These are phyloP conservation scores for Wallacemonas rigidus DNA, from an alignment of 208 protist species.

Conservation along the genomic window DNA sequence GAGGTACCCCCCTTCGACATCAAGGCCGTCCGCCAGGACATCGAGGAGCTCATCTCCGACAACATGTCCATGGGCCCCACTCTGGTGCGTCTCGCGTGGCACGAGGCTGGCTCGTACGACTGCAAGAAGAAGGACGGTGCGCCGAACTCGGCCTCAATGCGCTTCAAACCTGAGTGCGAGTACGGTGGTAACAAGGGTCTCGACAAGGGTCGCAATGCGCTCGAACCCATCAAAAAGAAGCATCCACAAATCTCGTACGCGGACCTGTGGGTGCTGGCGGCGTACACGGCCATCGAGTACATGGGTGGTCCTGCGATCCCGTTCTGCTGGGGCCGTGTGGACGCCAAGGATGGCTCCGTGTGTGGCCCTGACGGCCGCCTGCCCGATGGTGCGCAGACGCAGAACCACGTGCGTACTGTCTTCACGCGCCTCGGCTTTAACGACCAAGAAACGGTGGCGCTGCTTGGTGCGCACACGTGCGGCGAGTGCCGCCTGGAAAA, in stretches of 20 bases:
- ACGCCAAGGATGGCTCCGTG: slow-evolving; percentile 67
- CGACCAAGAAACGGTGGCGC: slow-evolving; percentile 93
- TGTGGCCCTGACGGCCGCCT: slow-evolving; percentile 86
- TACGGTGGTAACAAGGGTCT: slow-evolving; percentile 90
- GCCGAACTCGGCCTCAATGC: slow-evolving; percentile 77
- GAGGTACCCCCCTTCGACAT: slow-evolving; percentile 62
- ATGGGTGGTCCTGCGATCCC: slow-evolving; percentile 90
- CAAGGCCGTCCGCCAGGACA: slow-evolving; percentile 43
- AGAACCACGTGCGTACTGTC: slow-evolving; percentile 80
- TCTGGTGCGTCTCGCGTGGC: slow-evolving; percentile 81
- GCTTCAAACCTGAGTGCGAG: slow-evolving; percentile 74
- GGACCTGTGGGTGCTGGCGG: slow-evolving; percentile 92
- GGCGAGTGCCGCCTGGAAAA: slow-evolving; percentile 89
- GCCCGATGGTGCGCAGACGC: slow-evolving; percentile 80
- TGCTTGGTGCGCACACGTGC: slow-evolving; percentile 92
- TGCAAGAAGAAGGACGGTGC: slow-evolving; percentile 60
- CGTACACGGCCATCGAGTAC: slow-evolving; percentile 89
- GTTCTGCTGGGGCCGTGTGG: slow-evolving; percentile 83
- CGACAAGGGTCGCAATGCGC: slow-evolving; percentile 63
- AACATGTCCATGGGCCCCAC: slow-evolving; percentile 56
- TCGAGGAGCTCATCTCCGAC: slow-evolving; percentile 54
- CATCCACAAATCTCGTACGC: slow-evolving; percentile 92
- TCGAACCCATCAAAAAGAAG: slow-evolving; percentile 90
- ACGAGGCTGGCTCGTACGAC: slow-evolving; percentile 75
- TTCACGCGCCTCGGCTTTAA: slow-evolving; percentile 93